These are phyloP conservation scores for Termitomyces sp. DNA, from an alignment of 768 basidiomycete genomes.

Conservation along the genomic window DNA sequence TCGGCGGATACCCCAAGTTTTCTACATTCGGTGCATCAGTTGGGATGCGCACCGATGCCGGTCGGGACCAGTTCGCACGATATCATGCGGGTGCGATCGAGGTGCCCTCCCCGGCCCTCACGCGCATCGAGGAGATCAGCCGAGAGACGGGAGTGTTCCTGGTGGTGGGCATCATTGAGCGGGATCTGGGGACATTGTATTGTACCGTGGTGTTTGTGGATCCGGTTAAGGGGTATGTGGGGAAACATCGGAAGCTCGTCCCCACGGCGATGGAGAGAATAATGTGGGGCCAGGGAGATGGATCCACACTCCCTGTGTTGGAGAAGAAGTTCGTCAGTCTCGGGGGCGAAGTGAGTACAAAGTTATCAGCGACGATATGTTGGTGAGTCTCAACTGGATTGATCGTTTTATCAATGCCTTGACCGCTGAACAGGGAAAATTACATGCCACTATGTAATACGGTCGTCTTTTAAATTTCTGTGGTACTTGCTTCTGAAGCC, in stretches of 20 bases:
- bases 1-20: conserved; percentile 55
- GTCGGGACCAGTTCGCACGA: conserved; percentile 53
- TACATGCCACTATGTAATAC: conserved; percentile 49
- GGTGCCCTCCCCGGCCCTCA: conserved; percentile 45
- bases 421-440: conserved; percentile 46
- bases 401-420: not conserved
- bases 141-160: conserved; percentile 46
- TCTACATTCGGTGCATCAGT: conserved; percentile 47
- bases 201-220: conserved; percentile 56
- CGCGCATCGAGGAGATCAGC: conserved; percentile 43
- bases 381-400: conserved; percentile 32
- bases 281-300: conserved; percentile 61
- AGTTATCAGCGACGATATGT: conserved; percentile 52
- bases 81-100: conserved; percentile 53
- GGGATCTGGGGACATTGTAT: conserved; percentile 54
- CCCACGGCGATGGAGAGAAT: conserved; percentile 57
- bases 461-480: not conserved
- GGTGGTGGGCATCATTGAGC: conserved; percentile 57
- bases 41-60: conserved; percentile 42
- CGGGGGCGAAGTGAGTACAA: conserved; percentile 26
- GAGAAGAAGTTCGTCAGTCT: conserved; percentile 29
- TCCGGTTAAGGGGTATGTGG: conserved; percentile 45
- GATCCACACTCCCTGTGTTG: conserved; percentile 45
- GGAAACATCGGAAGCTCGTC: conserved; percentile 59
- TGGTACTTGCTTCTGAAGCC: not conserved